phyloP scores from a whole-genome alignment of 805 yeast species.

The Ogataea glucozyma region DNA sequence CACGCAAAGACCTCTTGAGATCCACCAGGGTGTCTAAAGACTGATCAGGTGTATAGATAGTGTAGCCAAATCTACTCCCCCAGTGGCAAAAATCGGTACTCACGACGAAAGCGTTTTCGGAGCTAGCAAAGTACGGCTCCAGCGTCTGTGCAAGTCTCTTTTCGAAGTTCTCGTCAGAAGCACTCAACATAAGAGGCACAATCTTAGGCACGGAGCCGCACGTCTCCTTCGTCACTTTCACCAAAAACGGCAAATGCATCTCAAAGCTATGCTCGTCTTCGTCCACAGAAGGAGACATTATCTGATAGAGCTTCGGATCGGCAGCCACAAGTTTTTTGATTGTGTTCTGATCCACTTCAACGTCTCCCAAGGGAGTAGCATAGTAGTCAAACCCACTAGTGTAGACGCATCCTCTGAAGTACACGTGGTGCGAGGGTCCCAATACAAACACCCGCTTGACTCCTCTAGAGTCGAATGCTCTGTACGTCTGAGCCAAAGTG shows the following conservation, averaged over 20 bases:
- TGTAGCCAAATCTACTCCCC: slow-evolving; percentile 70
- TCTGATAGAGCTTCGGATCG: slow-evolving; percentile 45
- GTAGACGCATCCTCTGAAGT: slow-evolving; percentile 61
- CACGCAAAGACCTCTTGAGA: slow-evolving; percentile 11
- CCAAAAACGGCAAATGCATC: slow-evolving; percentile 84
- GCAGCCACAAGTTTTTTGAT: slow-evolving; percentile 37
- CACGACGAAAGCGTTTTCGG: slow-evolving; percentile 66
- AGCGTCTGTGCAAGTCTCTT: slow-evolving; percentile 48
- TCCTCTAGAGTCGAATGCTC: slow-evolving; percentile 60
- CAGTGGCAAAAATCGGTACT: slow-evolving; percentile 96
- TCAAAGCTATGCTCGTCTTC: slow-evolving; percentile 91
- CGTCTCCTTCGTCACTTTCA: slow-evolving; percentile 44
- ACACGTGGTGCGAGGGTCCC: slow-evolving; percentile 94
- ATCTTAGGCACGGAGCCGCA: slow-evolving; percentile 42
- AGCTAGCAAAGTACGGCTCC: slow-evolving; percentile 53
- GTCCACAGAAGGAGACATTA: slow-evolving; percentile 63
- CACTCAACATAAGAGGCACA: slow-evolving; percentile 81
- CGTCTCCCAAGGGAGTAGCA: slow-evolving; percentile 81
- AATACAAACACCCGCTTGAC: slow-evolving; percentile 69
- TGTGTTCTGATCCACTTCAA: slow-evolving; percentile 61
- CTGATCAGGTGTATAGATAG: slow-evolving; percentile 46
- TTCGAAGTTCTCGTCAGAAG: slow-evolving; percentile 48
- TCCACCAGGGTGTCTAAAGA: slow-evolving; percentile 21
- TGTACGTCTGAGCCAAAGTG: slow-evolving; percentile 75
- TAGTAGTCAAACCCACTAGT: slow-evolving; percentile 54